phyloP scores from a whole-genome alignment of 345 rosid genomes.

The Gossypium thurberi region DNA sequence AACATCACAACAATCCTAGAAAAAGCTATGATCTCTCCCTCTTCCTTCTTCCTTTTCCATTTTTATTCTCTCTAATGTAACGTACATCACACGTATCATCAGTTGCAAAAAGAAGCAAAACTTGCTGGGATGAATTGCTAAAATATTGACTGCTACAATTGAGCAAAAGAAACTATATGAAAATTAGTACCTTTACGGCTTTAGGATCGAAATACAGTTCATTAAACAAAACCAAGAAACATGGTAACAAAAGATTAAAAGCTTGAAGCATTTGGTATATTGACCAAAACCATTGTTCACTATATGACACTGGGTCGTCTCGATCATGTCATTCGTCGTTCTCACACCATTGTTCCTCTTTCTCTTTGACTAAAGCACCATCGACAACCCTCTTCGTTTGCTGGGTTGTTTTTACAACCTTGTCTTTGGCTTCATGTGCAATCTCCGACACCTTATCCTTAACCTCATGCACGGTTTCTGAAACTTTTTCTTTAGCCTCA shows the following conservation, averaged over 20 bases:
- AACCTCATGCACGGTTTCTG: background rate
- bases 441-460: background rate
- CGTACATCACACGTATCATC: conserved; percentile 17
- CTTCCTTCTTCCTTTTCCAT: conserved; percentile 71
- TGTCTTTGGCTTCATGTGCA: background rate
- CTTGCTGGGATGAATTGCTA: too few species aligned
- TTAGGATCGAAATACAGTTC: conserved; percentile 52
- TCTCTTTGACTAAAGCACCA: conserved; percentile 6
- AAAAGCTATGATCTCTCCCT: conserved; percentile 13
- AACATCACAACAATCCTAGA: too few species aligned
- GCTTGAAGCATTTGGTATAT: conserved; percentile 52
- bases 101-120: background rate
- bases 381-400: conserved; percentile 16
- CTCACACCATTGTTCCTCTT: conserved; percentile 3
- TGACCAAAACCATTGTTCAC: conserved; percentile 33
- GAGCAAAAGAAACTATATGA: background rate
- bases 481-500: background rate
- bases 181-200: conserved; percentile 54
- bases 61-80: conserved; percentile 62
- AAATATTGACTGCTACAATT: too few species aligned
- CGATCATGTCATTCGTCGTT: conserved; percentile 13
- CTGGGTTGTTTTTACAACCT: conserved; percentile 4
- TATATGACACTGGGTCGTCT: conserved; percentile 6
- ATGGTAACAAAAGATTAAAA: conserved; percentile 39
- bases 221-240: conserved; percentile 45